These are phyloP conservation scores for Komagataella pastoris DNA, from an alignment of 805 yeast species.

Conservation along the genomic window DNA sequence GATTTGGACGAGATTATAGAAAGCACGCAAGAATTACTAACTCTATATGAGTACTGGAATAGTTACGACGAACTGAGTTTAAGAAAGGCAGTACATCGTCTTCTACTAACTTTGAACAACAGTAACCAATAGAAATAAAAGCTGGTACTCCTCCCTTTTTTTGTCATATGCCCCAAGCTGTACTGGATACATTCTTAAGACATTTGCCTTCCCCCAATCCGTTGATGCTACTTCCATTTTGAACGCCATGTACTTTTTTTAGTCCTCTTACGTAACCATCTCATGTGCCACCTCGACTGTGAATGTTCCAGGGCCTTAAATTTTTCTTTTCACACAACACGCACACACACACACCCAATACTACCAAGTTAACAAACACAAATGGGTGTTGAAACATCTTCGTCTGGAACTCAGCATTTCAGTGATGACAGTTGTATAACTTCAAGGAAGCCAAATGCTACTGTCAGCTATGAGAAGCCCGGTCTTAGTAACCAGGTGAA, in stretches of 20 bases:
- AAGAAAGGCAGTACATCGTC: conserved; percentile 29
- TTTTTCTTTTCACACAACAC: not conserved
- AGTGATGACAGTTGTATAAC: not conserved
- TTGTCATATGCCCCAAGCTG: not conserved
- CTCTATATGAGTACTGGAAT: conserved; percentile 79
- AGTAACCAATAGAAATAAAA: not conserved
- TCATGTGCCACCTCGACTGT: not conserved
- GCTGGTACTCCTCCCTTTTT: not conserved
- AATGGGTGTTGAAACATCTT: not conserved
- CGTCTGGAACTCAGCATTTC: not conserved
- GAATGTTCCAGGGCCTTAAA: not conserved
- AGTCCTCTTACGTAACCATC: not conserved
- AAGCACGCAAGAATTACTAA: conserved; percentile 73
- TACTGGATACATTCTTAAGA: not conserved
- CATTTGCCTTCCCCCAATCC: not conserved
- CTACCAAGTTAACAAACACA: not conserved
- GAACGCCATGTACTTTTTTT: not conserved
- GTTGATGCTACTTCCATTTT: not conserved
- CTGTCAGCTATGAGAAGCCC: not conserved
- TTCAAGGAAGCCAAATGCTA: not conserved
- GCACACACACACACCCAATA: not conserved
- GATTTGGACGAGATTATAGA: conserved; percentile 69
- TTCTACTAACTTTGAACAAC: conserved; percentile 12
- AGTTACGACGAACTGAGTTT: conserved; percentile 59
- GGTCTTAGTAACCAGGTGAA: not conserved